These are phyloP conservation scores for Biscogniauxia mediterranea DNA, from an alignment of 2,329 filamentous ascomycete species.

Conservation along the genomic window DNA sequence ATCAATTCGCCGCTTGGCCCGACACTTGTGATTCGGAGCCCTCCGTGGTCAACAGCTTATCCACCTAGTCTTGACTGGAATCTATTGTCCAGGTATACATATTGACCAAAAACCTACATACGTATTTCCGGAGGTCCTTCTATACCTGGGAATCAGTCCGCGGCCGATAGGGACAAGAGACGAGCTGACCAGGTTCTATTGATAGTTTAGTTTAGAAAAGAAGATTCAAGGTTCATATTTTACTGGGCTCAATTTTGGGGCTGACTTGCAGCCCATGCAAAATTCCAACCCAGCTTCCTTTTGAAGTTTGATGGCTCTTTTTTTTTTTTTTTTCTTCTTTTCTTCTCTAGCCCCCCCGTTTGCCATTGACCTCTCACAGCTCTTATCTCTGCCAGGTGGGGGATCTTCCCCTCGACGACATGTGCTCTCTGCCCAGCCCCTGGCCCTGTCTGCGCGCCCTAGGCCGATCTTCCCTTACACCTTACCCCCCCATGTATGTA, in stretches of 20 bases:
- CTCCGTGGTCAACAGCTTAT: neutral
- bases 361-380: slow-evolving; percentile 25
- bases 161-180: neutral
- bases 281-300: neutral
- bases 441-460: neutral
- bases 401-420: slow-evolving; percentile 3
- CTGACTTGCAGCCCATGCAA: neutral
- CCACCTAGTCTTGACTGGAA: neutral
- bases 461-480: neutral
- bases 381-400: slow-evolving; percentile 25
- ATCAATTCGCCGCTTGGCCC: neutral
- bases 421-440: slow-evolving; percentile 1
- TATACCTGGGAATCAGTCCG: neutral
- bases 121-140: neutral
- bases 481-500: neutral
- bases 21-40: neutral
- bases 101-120: too few species aligned
- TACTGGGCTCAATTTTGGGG: neutral
- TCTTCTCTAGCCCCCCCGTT: neutral
- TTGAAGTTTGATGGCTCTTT: neutral
- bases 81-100: neutral
- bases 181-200: neutral
- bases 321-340: neutral
- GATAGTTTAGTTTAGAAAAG: too few species aligned
- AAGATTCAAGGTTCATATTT: too few species aligned